A percentile compares a stretch with the other conserved stretches of the same genome.
Conservation (phyloP, 108 stramenopile species). For the Cafeteria roenbergensis region DNA sequence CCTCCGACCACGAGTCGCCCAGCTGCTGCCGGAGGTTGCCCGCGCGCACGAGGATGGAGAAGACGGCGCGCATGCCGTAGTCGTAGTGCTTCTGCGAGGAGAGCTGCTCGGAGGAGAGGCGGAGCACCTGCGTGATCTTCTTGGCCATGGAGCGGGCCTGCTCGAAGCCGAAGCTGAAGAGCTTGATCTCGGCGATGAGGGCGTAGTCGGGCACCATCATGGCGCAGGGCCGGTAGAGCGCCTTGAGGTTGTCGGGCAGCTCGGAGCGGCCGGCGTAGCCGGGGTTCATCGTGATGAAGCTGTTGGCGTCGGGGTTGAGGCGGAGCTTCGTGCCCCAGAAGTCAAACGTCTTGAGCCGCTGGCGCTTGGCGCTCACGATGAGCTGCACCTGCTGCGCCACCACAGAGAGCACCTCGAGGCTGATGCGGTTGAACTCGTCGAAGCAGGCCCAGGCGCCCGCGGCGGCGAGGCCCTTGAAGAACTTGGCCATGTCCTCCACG, state of each 20-base stretch:
- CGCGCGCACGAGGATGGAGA: conserved; percentile 52
- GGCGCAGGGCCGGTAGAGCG: conserved; percentile 51
- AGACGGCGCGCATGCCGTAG: conserved; percentile 59
- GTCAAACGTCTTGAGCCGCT: conserved; percentile 38
- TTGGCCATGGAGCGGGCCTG: conserved; percentile 40
- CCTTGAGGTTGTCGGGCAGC: conserved; percentile 54
- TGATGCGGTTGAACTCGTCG: conserved; percentile 60
- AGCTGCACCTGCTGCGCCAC: conserved; percentile 55
- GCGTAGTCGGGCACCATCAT: conserved; percentile 63
- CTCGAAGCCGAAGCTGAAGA: conserved; percentile 51
- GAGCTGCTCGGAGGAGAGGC: conserved; percentile 51
- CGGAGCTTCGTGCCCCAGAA: conserved; percentile 53
- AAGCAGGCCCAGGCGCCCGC: conserved; percentile 51
- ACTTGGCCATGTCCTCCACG: conserved; percentile 56
- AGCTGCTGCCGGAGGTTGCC: conserved; percentile 50
- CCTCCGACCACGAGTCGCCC: conserved; percentile 50
- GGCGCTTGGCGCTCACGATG: conserved; percentile 53
- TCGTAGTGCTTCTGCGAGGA: conserved; percentile 60
- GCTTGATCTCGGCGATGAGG: conserved; percentile 58
- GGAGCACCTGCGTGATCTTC: conserved; percentile 49
- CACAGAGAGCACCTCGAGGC: conserved; percentile 53
- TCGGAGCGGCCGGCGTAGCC: conserved; percentile 52
- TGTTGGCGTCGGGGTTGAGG: conserved; percentile 52
- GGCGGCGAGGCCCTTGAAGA: conserved; percentile 56
- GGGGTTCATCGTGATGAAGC: conserved; percentile 61